These are phyloP conservation scores for Exophiala mesophila DNA, from an alignment of 2,329 filamentous ascomycete species.

Conservation along the genomic window DNA sequence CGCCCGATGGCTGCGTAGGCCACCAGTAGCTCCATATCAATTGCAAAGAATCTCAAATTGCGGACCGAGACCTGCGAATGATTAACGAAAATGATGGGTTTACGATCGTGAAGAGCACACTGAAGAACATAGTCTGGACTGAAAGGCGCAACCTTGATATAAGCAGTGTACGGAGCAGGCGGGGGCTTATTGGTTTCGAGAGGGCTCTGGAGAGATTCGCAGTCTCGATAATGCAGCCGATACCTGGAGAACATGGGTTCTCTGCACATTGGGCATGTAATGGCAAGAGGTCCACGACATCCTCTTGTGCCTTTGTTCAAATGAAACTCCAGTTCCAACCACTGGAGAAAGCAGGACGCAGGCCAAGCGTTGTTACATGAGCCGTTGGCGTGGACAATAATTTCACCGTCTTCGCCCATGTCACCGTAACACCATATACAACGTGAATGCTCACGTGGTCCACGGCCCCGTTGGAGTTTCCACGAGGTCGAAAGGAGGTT, in stretches of 20 bases:
- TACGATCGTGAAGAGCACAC: neutral
- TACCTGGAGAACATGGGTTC: constrained; percentile 4
- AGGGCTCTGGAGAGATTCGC: neutral
- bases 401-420: constrained; percentile 8
- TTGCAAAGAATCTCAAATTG: neutral
- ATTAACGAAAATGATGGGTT: neutral
- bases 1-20: neutral
- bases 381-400: constrained; percentile 12
- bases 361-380: constrained; percentile 18
- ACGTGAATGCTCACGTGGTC: constrained; percentile 11
- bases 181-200: neutral
- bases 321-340: constrained; percentile 7
- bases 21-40: neutral
- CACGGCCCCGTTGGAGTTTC: constrained; percentile 10
- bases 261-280: constrained; percentile 17
- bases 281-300: neutral
- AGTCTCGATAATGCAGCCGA: neutral
- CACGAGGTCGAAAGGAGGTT: constrained; percentile 9
- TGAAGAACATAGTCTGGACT: constrained; percentile 2
- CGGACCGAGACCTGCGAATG: neutral
- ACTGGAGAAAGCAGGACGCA: constrained; percentile 11
- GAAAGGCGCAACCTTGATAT: constrained; percentile 10
- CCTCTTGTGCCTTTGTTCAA: neutral
- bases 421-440: constrained; percentile 18
- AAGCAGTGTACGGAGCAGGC: neutral